These are phyloP conservation scores for Lactarius psammicola DNA, from an alignment of 768 basidiomycete genomes.

Conservation along the genomic window DNA sequence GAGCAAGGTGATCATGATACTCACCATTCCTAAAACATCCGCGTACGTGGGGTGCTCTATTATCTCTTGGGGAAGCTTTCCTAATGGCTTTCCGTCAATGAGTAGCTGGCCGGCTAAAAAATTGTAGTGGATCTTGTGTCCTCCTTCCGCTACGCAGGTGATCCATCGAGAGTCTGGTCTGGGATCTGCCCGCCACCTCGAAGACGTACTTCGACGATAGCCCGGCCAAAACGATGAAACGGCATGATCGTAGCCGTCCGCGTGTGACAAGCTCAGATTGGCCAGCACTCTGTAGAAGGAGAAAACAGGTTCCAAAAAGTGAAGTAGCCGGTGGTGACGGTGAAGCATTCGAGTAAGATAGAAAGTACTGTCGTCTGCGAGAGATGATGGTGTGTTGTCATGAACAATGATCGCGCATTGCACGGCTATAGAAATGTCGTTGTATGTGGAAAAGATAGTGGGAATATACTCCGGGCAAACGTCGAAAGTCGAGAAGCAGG, in stretches of 20 bases:
- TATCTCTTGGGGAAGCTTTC: conserved; percentile 40
- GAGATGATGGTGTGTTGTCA: conserved; percentile 12
- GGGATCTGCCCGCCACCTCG: background rate
- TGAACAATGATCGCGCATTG: conserved; percentile 19
- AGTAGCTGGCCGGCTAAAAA: conserved; percentile 43
- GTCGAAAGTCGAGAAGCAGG: conserved; percentile 20
- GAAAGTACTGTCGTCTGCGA: background rate
- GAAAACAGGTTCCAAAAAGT: conserved; percentile 12
- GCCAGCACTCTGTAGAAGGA: background rate
- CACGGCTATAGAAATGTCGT: conserved; percentile 17
- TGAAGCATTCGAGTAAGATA: conserved; percentile 7
- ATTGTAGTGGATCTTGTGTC: conserved; percentile 38
- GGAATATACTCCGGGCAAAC: conserved; percentile 7
- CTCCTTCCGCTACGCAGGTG: background rate
- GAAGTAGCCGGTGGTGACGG: conserved; percentile 13
- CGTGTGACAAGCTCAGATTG: background rate
- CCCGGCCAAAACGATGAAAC: conserved; percentile 4
- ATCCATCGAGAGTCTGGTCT: conserved; percentile 13
- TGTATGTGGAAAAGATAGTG: background rate
- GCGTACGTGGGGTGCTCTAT: conserved; percentile 36
- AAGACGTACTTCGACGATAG: background rate
- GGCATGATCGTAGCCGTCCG: background rate
- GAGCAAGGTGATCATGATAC: background rate
- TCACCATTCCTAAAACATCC: conserved; percentile 39
- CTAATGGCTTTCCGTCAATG: conserved; percentile 42